These are phyloP conservation scores for Malassezia sp. DNA, from an alignment of 1,284 basidiomycete species.

Conservation along the genomic window DNA sequence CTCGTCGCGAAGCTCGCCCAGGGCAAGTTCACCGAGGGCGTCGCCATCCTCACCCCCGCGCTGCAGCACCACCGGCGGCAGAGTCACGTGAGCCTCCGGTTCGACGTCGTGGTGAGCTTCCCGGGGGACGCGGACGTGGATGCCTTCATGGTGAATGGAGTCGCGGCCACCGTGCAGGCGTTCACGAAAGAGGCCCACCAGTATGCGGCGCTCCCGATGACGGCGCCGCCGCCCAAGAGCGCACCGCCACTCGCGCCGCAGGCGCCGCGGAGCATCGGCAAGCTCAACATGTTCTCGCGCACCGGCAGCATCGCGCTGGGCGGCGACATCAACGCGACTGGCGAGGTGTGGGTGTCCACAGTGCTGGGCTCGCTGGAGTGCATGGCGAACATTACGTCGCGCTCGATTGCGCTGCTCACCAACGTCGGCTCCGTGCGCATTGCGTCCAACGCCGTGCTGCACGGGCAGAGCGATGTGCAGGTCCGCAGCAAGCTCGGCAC, in stretches of 20 bases:
- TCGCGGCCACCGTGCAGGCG: slow-evolving; percentile 20
- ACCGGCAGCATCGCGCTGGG: slow-evolving; percentile 22
- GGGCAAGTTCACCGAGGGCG: slow-evolving; percentile 25
- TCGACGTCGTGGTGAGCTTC: slow-evolving; percentile 27
- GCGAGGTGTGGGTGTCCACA: background rate
- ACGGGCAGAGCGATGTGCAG: background rate
- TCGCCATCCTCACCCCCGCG: slow-evolving; percentile 22
- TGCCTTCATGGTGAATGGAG: slow-evolving; percentile 24
- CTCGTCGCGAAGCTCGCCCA: slow-evolving; percentile 30
- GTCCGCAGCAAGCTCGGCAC: background rate
- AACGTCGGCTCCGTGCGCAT: background rate
- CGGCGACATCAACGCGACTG: background rate
- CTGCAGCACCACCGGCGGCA: background rate
- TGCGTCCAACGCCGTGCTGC: background rate
- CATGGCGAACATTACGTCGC: background rate
- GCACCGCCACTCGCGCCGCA: too few species aligned
- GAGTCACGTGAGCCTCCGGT: slow-evolving; percentile 20
- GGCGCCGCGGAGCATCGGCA: too few species aligned
- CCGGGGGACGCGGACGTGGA: slow-evolving; percentile 22
- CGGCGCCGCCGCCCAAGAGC: too few species aligned
- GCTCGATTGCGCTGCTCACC: background rate
- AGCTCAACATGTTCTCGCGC: too few species aligned
- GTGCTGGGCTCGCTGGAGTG: background rate
- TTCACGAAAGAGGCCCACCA: too few species aligned
- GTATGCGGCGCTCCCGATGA: too few species aligned